Base-by-base conservation (phyloP, 805 yeast species). In the Saccharomyces jurei region DNA sequence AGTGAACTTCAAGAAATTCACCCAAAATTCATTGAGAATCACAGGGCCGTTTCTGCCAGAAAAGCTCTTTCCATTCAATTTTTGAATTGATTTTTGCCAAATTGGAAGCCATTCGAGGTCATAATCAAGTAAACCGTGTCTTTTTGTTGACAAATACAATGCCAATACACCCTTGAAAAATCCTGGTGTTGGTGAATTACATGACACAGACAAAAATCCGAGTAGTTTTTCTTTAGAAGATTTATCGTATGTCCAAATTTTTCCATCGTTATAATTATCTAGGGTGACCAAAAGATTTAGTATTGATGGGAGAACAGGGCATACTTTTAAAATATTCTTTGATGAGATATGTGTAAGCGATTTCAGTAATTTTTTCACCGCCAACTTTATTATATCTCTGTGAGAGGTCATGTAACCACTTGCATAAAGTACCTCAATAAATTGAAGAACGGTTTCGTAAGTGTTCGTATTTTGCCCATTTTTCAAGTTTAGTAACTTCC, bases 201-300 rank as follows among this genome's bases (percentile, higher is more conserved):
- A 79, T 0, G 89, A 86, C 13, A 81, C 57, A 11, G 70, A 70
- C 22, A 86, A 59, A 57, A 83, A 77, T 0, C 70, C 76, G 1
- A 73, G 49, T 10, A 86, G 62, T 55, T 75, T 76, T 2, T 73
- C 74, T 17, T 74, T 73, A 0, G 81, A 59, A 3, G 70, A 70
- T 54, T 84, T 84, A 22, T 72, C 75, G 59, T 77, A 79, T 3
- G 74, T 68, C 84, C 89, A 84, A 50, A 85, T 73, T 29, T 73
- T 64, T 6, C 71, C 77, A 17, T 76, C 72, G 57, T 80, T 78
- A 47, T 74, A 68, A n/a, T 67, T 64, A 14, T 80, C 74, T 28
- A 84, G 59, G 0, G 71, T 60, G 3, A 73, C 67, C 36, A 85
- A 61, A 0, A 82, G 71, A 13, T 77, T 75, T 59, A 86, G 60